These are phyloP conservation scores for Aspergillus sp. DNA, from an alignment of 2,329 filamentous ascomycete genomes.

Conservation along the genomic window DNA sequence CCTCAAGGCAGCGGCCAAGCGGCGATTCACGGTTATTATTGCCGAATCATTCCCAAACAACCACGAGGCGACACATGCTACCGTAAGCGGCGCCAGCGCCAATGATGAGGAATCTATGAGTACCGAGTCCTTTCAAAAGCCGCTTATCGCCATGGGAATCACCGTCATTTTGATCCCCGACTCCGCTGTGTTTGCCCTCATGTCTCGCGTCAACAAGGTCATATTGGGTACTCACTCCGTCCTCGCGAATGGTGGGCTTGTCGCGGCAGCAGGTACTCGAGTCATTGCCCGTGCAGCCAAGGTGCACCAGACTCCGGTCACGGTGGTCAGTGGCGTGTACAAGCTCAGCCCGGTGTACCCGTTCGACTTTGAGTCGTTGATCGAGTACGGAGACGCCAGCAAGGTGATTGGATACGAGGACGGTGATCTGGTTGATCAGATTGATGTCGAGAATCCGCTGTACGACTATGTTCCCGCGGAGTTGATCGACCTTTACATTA, in stretches of 20 bases:
- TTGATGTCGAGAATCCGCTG: constrained; percentile 70
- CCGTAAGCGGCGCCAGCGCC: constrained; percentile 50
- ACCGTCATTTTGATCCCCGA: constrained; percentile 79
- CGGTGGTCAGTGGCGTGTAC: constrained; percentile 86
- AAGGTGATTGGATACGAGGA: constrained; percentile 72
- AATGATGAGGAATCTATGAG: constrained; percentile 44
- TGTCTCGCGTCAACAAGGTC: constrained; percentile 93
- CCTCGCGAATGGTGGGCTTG: constrained; percentile 76
- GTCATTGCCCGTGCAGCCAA: constrained; percentile 79
- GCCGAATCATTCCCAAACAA: constrained; percentile 68
- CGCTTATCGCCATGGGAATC: constrained; percentile 69
- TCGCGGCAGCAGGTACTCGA: constrained; percentile 76
- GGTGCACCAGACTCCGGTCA: constrained; percentile 73
- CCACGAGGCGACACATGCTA: constrained; percentile 56
- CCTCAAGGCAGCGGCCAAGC: constrained; percentile 75
- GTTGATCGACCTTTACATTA: constrained; percentile 58
- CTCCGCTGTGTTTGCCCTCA: constrained; percentile 81
- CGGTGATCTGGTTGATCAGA: constrained; percentile 67
- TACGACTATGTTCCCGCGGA: constrained; percentile 78
- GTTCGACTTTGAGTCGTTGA: constrained; percentile 70
- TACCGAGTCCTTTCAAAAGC: constrained; percentile 61
- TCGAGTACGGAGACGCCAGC: constrained; percentile 79
- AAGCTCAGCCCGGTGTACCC: constrained; percentile 87
- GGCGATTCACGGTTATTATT: constrained; percentile 86
- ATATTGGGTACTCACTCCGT: constrained; percentile 83